Percentiles rank a stretch among this genome's conserved stretches.
Conservation (phyloP, 257 asterid genomes). For the Asclepias syriaca region DNA sequence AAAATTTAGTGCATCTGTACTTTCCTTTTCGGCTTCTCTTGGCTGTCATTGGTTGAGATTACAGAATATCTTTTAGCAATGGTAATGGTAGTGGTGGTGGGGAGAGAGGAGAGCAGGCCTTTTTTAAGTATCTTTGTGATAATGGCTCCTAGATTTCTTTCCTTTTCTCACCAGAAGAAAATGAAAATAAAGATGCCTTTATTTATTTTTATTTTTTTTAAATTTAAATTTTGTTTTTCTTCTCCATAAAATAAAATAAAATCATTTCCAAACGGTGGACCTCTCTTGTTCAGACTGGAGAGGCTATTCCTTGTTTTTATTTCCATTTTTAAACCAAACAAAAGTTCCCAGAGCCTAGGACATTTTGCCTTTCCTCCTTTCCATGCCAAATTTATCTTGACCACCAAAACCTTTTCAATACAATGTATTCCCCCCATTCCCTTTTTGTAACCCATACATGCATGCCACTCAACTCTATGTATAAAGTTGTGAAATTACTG, state of each 20-base stretch:
- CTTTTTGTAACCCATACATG: no score
- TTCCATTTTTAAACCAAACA: conserved; percentile 5
- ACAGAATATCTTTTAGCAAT: not conserved
- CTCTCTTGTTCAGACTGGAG: not conserved
- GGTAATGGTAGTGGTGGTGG: not conserved
- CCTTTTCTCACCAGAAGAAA: not conserved
- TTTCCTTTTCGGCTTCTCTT: not conserved
- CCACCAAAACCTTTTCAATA: not conserved
- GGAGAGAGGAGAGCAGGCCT: not conserved
- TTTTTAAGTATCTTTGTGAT: not conserved
- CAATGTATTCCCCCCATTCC: not conserved
- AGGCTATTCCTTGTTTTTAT: not conserved
- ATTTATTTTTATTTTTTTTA: no score
- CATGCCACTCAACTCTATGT: no score
- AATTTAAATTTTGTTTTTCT: no score
- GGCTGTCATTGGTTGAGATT: not conserved
- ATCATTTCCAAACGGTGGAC: not conserved
- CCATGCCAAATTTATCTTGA: not conserved
- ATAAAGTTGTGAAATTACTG: no score
- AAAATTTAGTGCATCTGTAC: not conserved
- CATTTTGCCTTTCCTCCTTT: not conserved
- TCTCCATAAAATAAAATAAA: not conserved
- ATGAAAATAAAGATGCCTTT: conserved; percentile 1
- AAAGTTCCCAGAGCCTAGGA: conserved; percentile 13
- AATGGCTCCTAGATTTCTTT: conserved; percentile 9